phyloP scores from a whole-genome alignment of 345 rosid species.

The Bruguiera parviflora region DNA sequence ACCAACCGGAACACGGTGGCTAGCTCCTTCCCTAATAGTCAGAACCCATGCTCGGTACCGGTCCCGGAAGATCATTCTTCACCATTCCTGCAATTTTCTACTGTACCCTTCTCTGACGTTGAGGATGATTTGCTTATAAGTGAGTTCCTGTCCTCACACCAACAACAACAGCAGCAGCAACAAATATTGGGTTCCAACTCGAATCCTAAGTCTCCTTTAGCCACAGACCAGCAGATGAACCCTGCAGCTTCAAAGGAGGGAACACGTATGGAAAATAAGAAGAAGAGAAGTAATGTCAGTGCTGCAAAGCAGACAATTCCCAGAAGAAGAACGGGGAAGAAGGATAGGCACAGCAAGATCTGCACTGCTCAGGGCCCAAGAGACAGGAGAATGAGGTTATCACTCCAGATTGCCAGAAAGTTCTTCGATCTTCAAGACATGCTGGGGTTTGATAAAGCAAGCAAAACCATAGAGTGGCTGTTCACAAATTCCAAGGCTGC shows the following conservation, averaged over 20 bases:
- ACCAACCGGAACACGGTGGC: constrained; percentile 11
- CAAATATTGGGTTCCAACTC: constrained; percentile 18
- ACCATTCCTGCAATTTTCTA: constrained; percentile 26
- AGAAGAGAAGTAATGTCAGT: constrained; percentile 12
- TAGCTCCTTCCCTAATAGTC: constrained; percentile 2
- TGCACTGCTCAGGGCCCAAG: constrained; percentile 28
- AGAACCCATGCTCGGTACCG: constrained; percentile 18
- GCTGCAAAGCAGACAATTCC: constrained; percentile 25
- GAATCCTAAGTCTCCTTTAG: neutral
- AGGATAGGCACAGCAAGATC: constrained; percentile 33
- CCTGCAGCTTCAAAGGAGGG: constrained; percentile 17
- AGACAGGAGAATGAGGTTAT: constrained; percentile 29
- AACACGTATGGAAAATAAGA: constrained; percentile 20
- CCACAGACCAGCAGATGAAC: constrained; percentile 13
- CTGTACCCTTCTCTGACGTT: constrained; percentile 15
- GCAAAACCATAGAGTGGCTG: constrained; percentile 34
- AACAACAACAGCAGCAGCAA: constrained; percentile 4
- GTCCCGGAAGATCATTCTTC: constrained; percentile 14
- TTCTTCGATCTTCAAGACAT: constrained; percentile 34
- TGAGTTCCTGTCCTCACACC: constrained; percentile 11
- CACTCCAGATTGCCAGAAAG: constrained; percentile 26
- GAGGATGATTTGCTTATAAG: constrained; percentile 20
- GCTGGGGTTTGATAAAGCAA: constrained; percentile 32
- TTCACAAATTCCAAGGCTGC: constrained; percentile 64
- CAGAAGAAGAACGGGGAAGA: constrained; percentile 22